A percentile compares a stretch with the other conserved stretches of the same genome.
phyloP scores from a whole-genome alignment of 169 alveolate species.

The Plasmodium chabaudi region DNA sequence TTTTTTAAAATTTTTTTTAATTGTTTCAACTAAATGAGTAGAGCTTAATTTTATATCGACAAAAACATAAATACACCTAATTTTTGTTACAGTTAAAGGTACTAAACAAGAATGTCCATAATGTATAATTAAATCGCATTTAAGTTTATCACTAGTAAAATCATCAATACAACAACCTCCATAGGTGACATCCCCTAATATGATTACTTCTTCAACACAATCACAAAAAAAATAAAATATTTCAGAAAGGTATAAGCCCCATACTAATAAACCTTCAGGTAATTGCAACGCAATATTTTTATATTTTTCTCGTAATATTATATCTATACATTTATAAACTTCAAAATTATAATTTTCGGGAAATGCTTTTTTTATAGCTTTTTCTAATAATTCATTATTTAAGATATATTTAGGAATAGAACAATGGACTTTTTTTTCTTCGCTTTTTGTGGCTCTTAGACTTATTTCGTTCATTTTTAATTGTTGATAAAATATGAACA shows the following conservation, averaged over 20 bases:
- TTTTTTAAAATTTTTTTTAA: conserved; percentile 82
- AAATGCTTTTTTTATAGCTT: conserved; percentile 88
- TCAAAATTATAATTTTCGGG: conserved; percentile 98
- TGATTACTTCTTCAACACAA: conserved; percentile 83
- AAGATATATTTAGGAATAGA: conserved; percentile 75
- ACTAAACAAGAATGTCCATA: conserved; percentile 99
- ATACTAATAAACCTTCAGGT: conserved; percentile 96
- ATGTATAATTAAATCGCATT: conserved; percentile 96
- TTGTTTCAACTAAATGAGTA: conserved; percentile 90
- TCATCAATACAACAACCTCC: conserved; percentile 99
- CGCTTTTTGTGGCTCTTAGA: not conserved
- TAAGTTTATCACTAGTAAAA: conserved; percentile 92
- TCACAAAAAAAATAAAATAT: conserved; percentile 91
- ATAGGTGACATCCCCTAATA: conserved; percentile 95
- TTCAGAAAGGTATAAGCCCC: conserved; percentile 91
- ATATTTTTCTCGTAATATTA: conserved; percentile 87
- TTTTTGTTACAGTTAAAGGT: conserved; percentile 91
- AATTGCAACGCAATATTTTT: conserved; percentile 94
- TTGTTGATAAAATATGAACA: no score
- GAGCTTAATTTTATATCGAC: conserved; percentile 96
- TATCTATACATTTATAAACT: conserved; percentile 92
- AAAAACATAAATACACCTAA: conserved; percentile 94
- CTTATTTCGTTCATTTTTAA: conserved; percentile 5
- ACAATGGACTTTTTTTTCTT: conserved; percentile 42
- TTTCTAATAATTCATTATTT: conserved; percentile 76